phyloP scores from a whole-genome alignment of 2,329 filamentous ascomycete genomes.

The Cordyceps javanica region DNA sequence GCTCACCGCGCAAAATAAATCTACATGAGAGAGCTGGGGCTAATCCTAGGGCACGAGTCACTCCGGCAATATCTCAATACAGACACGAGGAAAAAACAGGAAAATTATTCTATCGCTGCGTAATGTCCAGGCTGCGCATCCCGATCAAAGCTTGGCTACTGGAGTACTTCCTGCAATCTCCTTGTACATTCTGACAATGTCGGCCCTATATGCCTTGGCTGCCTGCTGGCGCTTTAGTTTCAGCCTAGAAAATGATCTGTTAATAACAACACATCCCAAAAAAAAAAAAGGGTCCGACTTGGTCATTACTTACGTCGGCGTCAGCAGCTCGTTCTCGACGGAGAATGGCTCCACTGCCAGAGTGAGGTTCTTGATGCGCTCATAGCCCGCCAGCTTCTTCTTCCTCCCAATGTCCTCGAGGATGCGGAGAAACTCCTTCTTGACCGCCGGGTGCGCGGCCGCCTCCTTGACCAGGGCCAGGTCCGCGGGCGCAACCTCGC shows the following conservation, averaged over 20 bases:
- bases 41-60: no score
- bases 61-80: neutral
- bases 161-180: constrained; percentile 39
- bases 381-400: constrained; percentile 88
- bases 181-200: constrained; percentile 52
- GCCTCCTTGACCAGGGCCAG: constrained; percentile 60
- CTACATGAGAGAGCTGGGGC: no score
- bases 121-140: neutral
- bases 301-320: constrained; percentile 66
- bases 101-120: neutral
- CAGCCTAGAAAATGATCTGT: constrained; percentile 31
- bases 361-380: constrained; percentile 68
- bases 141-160: constrained; percentile 39
- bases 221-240: constrained; percentile 56
- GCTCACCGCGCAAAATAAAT: no score
- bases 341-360: constrained; percentile 85
- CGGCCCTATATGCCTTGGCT: constrained; percentile 43
- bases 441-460: constrained; percentile 62
- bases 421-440: constrained; percentile 68
- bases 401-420: constrained; percentile 72
- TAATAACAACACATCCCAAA: constrained; percentile 12
- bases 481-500: constrained; percentile 59
- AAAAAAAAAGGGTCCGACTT: neutral
- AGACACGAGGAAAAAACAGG: neutral
- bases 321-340: constrained; percentile 85